These are phyloP conservation scores for Anthracocystis panici-leucophaei DNA, from an alignment of 1,284 basidiomycete genomes.

Conservation along the genomic window DNA sequence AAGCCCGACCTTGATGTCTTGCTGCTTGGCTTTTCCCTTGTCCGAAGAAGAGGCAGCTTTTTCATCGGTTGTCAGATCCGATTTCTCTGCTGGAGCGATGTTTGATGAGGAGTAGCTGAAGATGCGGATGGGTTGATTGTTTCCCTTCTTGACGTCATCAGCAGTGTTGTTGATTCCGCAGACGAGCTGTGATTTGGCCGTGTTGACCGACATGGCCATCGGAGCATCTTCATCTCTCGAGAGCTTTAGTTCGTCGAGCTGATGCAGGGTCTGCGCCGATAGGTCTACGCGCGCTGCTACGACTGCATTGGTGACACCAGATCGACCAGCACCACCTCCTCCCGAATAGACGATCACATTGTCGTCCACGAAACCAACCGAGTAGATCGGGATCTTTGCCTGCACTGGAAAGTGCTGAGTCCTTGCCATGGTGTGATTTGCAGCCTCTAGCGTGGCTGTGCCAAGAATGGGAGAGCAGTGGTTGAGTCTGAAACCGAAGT, in stretches of 20 bases:
- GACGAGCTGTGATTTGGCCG: slow-evolving; percentile 40
- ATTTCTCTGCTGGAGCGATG: not conserved
- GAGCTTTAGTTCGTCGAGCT: slow-evolving; percentile 55
- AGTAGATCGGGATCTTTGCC: slow-evolving; percentile 64
- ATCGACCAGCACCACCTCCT: slow-evolving; percentile 64
- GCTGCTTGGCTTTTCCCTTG: slow-evolving; percentile 28
- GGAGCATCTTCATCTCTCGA: slow-evolving; percentile 66
- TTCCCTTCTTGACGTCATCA: slow-evolving; percentile 34
- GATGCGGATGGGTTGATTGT: slow-evolving; percentile 59
- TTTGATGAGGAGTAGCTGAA: slow-evolving; percentile 42
- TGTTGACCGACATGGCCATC: slow-evolving; percentile 63
- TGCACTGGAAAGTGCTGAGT: slow-evolving; percentile 52
- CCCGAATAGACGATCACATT: slow-evolving; percentile 63
- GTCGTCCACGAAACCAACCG: slow-evolving; percentile 57
- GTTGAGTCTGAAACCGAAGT: not conserved
- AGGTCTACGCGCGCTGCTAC: slow-evolving; percentile 47
- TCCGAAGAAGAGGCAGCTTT: slow-evolving; percentile 9
- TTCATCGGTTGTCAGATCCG: slow-evolving; percentile 3
- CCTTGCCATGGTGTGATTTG: slow-evolving; percentile 28
- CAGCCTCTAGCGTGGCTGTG: not conserved
- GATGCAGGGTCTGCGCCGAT: slow-evolving; percentile 27
- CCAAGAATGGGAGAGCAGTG: not conserved
- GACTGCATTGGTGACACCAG: slow-evolving; percentile 64
- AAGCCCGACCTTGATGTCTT: slow-evolving; percentile 28
- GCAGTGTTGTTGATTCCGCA: slow-evolving; percentile 62